Evolutionary conservation across 306 rosid genomes (phyloP).

Genomic region (Prunus dulcis): DNA sequence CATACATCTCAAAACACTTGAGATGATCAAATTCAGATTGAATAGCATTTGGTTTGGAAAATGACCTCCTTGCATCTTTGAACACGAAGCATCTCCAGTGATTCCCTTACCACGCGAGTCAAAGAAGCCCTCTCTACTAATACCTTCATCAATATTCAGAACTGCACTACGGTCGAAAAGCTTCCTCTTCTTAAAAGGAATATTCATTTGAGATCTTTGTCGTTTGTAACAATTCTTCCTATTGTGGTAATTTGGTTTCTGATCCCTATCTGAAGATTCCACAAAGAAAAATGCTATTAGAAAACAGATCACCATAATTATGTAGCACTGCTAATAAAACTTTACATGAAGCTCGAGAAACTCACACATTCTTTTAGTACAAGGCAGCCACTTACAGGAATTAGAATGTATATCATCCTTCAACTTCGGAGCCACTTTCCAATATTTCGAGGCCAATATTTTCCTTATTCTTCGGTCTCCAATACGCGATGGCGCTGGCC

Average conservation of each 20-base stretch:
- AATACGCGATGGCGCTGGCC: slow-evolving; percentile 41
- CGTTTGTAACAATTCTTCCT: slow-evolving; percentile 56
- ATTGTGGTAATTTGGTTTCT: slow-evolving; percentile 44
- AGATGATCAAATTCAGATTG: slow-evolving; percentile 5
- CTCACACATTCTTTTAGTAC: not conserved
- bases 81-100: slow-evolving; percentile 41
- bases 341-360: not conserved
- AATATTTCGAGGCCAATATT: slow-evolving; percentile 68
- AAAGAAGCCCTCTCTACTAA: slow-evolving; percentile 34
- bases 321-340: slow-evolving; percentile 4
- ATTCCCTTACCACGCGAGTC: slow-evolving; percentile 41
- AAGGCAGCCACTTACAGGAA: slow-evolving; percentile 45
- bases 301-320: slow-evolving; percentile 15
- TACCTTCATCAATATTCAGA: slow-evolving; percentile 44
- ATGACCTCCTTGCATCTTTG: slow-evolving; percentile 46
- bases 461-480: slow-evolving; percentile 65
- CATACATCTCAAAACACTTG: slow-evolving; percentile 10
- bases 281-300: slow-evolving; percentile 17
- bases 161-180: slow-evolving; percentile 43
- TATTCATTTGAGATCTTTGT: slow-evolving; percentile 71
- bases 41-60: slow-evolving; percentile 24
- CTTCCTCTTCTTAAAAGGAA: slow-evolving; percentile 92
- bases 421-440: slow-evolving; percentile 48
- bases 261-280: slow-evolving; percentile 43
- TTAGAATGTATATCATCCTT: slow-evolving; percentile 44